Conservation (phyloP, 2,329 filamentous ascomycete genomes). For the Paracamarosporium sp. region DNA sequence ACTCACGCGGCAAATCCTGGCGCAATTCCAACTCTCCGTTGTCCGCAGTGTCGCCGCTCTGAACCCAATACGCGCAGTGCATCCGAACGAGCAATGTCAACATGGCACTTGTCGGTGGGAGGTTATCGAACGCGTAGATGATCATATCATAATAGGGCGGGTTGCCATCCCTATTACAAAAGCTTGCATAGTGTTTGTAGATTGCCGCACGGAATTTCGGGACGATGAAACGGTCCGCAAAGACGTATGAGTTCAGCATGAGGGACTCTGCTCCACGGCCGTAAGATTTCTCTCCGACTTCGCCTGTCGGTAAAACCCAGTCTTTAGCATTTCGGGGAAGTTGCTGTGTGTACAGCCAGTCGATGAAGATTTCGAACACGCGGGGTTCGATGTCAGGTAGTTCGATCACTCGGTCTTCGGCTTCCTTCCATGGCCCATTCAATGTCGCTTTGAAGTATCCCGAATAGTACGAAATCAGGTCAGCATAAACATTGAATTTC, state of each 20-base stretch:
- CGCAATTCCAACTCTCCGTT: conserved; percentile 2
- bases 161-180: background rate
- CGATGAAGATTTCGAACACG: conserved; percentile 13
- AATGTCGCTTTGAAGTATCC: conserved; percentile 12
- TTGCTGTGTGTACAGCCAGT: conserved; percentile 17
- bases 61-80: conserved; percentile 4
- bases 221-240: conserved; percentile 16
- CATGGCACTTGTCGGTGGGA: background rate
- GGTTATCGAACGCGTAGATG: conserved; percentile 8
- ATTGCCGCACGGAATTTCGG: conserved; percentile 7
- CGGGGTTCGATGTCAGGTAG: conserved; percentile 11
- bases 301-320: background rate
- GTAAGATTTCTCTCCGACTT: background rate
- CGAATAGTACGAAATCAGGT: conserved; percentile 10
- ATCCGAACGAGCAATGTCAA: background rate
- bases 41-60: background rate
- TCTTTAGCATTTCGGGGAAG: background rate
- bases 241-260: conserved; percentile 9
- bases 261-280: background rate
- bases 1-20: background rate
- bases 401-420: conserved; percentile 9
- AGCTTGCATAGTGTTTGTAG: conserved; percentile 2
- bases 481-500: conserved; percentile 2
- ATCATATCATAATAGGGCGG: conserved; percentile 5
- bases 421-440: conserved; percentile 14